Evolutionary conservation across 371 early-diverging fungal genomes (phyloP).

Genomic region (Lichtheimia ramosa): DNA sequence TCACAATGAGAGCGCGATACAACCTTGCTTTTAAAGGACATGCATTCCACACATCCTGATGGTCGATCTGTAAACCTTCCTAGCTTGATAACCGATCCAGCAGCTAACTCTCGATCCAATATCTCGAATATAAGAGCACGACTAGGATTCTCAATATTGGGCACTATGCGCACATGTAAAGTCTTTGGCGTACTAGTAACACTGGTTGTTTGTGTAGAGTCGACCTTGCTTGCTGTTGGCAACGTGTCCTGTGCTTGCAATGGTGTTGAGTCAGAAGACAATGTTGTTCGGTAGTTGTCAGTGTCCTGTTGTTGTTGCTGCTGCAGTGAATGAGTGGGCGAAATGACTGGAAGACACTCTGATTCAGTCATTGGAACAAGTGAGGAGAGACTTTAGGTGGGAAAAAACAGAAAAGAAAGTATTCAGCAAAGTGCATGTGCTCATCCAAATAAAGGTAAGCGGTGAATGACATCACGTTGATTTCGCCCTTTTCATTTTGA

Average conservation of each 20-base stretch:
- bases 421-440: not conserved
- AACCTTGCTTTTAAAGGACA: constrained; percentile 94
- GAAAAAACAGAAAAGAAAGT: constrained; percentile 8
- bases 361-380: constrained; percentile 7
- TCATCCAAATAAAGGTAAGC: not conserved
- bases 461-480: constrained; percentile 2
- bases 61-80: constrained; percentile 82
- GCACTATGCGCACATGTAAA: constrained; percentile 73
- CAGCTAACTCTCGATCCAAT: constrained; percentile 76
- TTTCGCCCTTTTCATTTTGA: not conserved
- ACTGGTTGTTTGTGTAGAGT: not conserved
- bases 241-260: not conserved
- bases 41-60: constrained; percentile 52
- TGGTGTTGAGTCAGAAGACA: no score
- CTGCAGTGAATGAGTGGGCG: not conserved
- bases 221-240: not conserved
- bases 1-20: constrained; percentile 93
- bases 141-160: constrained; percentile 71
- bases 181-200: not conserved
- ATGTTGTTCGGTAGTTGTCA: not conserved
- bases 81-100: constrained; percentile 70
- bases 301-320: constrained; percentile 7
- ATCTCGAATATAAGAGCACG: constrained; percentile 80
- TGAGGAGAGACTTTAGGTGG: constrained; percentile 3
- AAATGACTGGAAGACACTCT: constrained; percentile 8